Evolutionary conservation across 208 protist species (phyloP).

Genomic region (Crithidia expoeki): DNA sequence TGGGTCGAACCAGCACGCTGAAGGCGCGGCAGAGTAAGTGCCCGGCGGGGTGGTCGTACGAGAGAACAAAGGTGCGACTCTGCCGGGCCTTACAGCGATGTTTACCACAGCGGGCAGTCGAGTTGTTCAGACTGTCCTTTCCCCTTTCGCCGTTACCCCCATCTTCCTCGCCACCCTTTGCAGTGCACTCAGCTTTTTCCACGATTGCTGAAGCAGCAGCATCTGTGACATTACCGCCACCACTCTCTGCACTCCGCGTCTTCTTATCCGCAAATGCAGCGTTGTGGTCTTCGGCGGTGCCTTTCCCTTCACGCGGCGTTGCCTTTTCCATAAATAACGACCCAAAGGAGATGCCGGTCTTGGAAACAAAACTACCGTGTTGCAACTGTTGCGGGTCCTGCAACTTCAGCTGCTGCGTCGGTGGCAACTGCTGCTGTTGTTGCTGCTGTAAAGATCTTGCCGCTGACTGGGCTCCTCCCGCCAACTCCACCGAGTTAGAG

Average conservation of each 20-base stretch:
- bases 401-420: neutral
- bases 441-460: neutral
- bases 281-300: neutral
- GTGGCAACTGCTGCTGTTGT: neutral
- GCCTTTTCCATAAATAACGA: conserved; percentile 26
- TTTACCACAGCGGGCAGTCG: conserved; percentile 4
- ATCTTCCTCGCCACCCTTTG: neutral
- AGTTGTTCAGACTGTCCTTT: conserved; percentile 17
- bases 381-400: neutral
- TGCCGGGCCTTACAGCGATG: conserved; percentile 15
- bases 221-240: neutral
- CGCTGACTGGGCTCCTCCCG: neutral
- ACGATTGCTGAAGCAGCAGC: neutral
- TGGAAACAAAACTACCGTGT: conserved; percentile 2
- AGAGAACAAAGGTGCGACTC: conserved; percentile 47
- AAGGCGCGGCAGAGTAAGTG: conserved; percentile 70
- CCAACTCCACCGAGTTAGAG: neutral
- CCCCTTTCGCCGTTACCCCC: neutral
- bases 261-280: too few species aligned
- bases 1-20: conserved; percentile 30
- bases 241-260: too few species aligned
- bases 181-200: neutral
- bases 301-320: neutral
- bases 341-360: neutral
- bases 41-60: conserved; percentile 63